These are phyloP conservation scores for Corymbia citriodora DNA, from an alignment of 441 rosid genomes.

Conservation along the genomic window DNA sequence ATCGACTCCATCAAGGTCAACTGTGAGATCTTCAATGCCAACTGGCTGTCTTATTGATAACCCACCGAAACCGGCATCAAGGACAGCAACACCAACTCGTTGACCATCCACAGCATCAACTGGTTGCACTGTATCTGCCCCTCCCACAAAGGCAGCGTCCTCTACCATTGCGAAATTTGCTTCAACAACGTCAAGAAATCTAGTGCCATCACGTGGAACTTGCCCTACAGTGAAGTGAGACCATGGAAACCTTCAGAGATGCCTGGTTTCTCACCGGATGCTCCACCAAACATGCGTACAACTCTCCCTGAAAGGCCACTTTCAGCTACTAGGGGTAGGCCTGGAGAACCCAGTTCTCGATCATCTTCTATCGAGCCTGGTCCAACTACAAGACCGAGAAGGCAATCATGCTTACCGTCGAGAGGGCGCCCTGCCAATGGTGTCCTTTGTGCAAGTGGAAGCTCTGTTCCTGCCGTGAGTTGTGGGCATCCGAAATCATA, in stretches of 20 bases:
- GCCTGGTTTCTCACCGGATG: constrained; percentile 90
- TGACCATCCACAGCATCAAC: constrained; percentile 47
- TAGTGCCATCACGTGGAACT: constrained; percentile 50
- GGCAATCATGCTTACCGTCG: constrained; percentile 59
- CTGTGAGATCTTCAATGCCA: constrained; percentile 79
- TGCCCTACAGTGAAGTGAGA: constrained; percentile 66
- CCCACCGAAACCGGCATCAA: constrained; percentile 55
- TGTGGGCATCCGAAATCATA: constrained; percentile 52
- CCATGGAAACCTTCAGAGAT: constrained; percentile 95
- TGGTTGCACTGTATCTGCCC: constrained; percentile 35
- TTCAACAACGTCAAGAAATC: constrained; percentile 41
- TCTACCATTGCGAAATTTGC: constrained; percentile 6
- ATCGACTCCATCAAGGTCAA: constrained; percentile 62
- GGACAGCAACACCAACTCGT: constrained; percentile 2
- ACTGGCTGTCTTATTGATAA: constrained; percentile 65
- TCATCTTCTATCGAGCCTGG: constrained; percentile 41
- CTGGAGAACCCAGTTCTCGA: constrained; percentile 64
- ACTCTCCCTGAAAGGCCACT: no score
- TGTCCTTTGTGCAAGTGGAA: constrained; percentile 51
- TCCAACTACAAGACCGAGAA: constrained; percentile 15
- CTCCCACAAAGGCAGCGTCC: constrained; percentile 30
- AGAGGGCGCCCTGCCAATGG: constrained; percentile 69
- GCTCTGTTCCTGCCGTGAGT: constrained; percentile 80
- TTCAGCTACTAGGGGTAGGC: constrained; percentile 39
- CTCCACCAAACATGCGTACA: constrained; percentile 53